Conservation (phyloP, 441 rosid genomes). For the Hura crepitans region DNA sequence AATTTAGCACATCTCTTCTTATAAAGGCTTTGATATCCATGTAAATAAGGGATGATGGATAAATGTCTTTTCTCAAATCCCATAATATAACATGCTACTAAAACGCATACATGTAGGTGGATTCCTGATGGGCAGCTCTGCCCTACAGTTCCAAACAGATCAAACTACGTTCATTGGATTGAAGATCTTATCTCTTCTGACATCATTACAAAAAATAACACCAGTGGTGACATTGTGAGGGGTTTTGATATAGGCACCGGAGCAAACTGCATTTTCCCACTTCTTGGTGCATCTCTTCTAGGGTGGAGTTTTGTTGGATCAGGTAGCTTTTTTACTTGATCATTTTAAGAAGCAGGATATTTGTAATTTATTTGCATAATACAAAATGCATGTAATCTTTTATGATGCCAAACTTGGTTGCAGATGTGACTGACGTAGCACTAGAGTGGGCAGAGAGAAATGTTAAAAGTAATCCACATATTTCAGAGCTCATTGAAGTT, state of each 20-base stretch:
- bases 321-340: constrained; percentile 37
- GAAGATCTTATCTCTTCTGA: constrained; percentile 77
- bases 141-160: constrained; percentile 91
- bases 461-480: constrained; percentile 57
- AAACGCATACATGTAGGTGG: constrained; percentile 51
- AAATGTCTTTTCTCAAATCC: too few relatives aligned
- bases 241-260: constrained; percentile 97
- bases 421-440: constrained; percentile 81
- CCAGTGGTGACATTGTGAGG: constrained; percentile 35
- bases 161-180: constrained; percentile 87
- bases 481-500: constrained; percentile 64
- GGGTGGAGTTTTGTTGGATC: constrained; percentile 83
- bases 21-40: too few relatives aligned
- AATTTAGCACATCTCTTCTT: too few relatives aligned
- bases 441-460: constrained; percentile 88
- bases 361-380: not conserved
- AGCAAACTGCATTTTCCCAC: constrained; percentile 92
- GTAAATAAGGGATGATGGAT: too few relatives aligned
- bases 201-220: constrained; percentile 38
- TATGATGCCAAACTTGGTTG: constrained; percentile 27
- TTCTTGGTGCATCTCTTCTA: constrained; percentile 80
- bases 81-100: too few relatives aligned
- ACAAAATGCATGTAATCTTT: constrained; percentile 12
- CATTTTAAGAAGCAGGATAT: not conserved
- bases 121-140: constrained; percentile 95